Evolutionary conservation across 805 yeast species (phyloP), one percentile per base, ranked within the genome.

Genomic region (Pichia deserticola): DNA sequence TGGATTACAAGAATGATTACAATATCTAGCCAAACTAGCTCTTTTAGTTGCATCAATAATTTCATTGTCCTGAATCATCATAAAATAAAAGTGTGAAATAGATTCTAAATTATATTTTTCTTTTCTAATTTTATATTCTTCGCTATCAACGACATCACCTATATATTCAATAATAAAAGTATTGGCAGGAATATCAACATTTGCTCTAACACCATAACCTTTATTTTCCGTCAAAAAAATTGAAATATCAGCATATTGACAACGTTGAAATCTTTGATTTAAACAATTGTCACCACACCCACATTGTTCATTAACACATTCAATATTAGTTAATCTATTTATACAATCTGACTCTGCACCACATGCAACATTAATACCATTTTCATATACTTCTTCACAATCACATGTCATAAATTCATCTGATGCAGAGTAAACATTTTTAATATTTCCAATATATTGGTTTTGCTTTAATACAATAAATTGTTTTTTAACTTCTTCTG

Each of bases 1-100:
- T 11, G 99, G 99, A 60, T 79, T 82, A 66, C 99, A 92, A 25
- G 96, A 88, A 68, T 92, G 99, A 67, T 92, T 92, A 63, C 93
- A 86, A 69, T 90, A 93, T 50, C 99, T 75, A 2, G 96, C 97
- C 49, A 92, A 67, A 20, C 89, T 80, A 7, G 98, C 99, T 68
- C 79, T 85, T 44, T 76, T 76, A 1, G 98, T 92, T 44, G 99
- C 99, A 67, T 92, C 99, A 51, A 92, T 88, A 62, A 89, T 93
- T 62, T 92, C 92, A 52, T 89, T 89, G 64, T 83, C 86, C 59
- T 89, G 93, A 51, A 90, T 75, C 96, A 88, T 88, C 97, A 90
- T 90, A 66, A 90, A 90, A 68, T 90, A 90, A 59, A 90, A 90
- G 67, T 90, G 97, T 64, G 79, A 80, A 54, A 83, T 73, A 5